These are phyloP conservation scores for Xylogone sp. DNA, from an alignment of 2,329 filamentous ascomycete species.

Conservation along the genomic window DNA sequence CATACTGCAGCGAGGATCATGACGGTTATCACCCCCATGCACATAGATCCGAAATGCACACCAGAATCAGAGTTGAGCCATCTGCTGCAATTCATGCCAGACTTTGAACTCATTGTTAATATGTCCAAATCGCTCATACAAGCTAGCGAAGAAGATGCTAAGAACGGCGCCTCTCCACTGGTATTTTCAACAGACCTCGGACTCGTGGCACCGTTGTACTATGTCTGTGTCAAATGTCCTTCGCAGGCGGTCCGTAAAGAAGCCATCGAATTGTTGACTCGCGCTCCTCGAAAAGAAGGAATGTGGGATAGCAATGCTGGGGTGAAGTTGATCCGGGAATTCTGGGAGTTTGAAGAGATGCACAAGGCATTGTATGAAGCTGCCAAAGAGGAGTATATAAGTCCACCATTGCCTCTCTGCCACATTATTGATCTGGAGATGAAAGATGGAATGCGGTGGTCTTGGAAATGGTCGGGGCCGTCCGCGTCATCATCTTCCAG, in stretches of 20 bases:
- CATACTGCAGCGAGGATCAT: constrained; percentile 19
- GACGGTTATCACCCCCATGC: not conserved
- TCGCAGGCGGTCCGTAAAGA: constrained; percentile 9
- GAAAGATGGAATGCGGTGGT: constrained; percentile 18
- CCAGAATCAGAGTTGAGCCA: not conserved
- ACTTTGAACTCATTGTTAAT: constrained; percentile 18
- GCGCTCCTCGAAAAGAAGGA: constrained; percentile 23
- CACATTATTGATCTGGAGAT: constrained; percentile 16
- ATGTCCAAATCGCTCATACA: constrained; percentile 21
- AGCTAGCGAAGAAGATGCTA: constrained; percentile 19
- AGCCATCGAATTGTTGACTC: constrained; percentile 18
- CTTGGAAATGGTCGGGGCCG: constrained; percentile 18
- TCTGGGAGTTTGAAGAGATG: constrained; percentile 19
- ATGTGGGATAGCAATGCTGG: constrained; percentile 25
- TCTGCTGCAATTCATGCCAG: not conserved
- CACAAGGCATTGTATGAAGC: constrained; percentile 5
- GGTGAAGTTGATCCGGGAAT: constrained; percentile 16
- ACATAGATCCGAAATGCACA: not conserved
- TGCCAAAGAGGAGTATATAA: not conserved
- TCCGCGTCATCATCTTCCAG: constrained; percentile 2
- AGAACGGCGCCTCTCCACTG: constrained; percentile 15
- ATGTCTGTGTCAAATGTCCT: constrained; percentile 16
- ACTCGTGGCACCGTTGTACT: constrained; percentile 25
- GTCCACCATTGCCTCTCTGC: constrained; percentile 3
- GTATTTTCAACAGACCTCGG: constrained; percentile 25